These are phyloP conservation scores for Neurospora sp. DNA, from an alignment of 495 filamentous ascomycete genomes.

Conservation along the genomic window DNA sequence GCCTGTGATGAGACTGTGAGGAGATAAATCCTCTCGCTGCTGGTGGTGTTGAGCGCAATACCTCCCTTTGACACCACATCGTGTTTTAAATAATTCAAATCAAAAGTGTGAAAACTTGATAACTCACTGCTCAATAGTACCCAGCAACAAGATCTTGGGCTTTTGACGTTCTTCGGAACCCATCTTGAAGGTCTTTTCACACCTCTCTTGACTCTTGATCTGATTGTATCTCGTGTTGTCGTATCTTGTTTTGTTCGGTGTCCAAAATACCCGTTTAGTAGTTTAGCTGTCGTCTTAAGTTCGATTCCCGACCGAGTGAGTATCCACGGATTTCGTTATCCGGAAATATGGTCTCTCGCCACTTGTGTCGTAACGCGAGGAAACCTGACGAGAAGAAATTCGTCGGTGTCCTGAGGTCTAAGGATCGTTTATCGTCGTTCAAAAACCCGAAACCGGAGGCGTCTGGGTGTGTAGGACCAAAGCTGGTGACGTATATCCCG, in stretches of 20 bases:
- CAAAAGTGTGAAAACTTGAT: neutral
- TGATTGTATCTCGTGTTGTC: neutral
- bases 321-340: neutral
- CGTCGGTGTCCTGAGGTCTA: no score
- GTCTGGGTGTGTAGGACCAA: neutral
- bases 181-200: neutral
- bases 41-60: no score
- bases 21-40: no score
- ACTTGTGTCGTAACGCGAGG: neutral
- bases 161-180: neutral
- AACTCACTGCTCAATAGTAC: conserved; percentile 24
- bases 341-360: neutral
- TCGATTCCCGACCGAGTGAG: neutral
- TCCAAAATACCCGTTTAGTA: neutral
- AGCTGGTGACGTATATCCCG: neutral
- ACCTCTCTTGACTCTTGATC: neutral
- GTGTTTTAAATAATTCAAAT: no score
- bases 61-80: no score
- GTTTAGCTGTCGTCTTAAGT: neutral
- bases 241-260: neutral
- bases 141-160: conserved; percentile 25
- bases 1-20: no score
- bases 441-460: neutral
- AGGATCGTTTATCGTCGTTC: neutral
- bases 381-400: neutral